Percentiles rank a stretch among this genome's conserved stretches.
Conservation (phyloP, 1,284 basidiomycete species). For the Microbotryum lychnidis-dioicae region DNA sequence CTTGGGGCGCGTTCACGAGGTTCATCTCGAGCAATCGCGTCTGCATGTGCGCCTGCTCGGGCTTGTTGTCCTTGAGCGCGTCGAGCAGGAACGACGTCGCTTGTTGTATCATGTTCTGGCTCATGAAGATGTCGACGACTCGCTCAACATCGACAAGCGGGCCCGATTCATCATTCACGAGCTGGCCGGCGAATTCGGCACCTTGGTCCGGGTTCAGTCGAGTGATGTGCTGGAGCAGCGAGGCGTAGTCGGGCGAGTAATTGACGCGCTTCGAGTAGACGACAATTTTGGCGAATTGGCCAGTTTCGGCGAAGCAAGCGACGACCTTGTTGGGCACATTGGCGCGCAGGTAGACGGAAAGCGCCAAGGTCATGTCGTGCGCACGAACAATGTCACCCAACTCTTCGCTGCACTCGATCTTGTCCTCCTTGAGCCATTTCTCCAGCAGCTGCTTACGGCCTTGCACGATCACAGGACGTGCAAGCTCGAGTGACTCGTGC, state of each 20-base stretch:
- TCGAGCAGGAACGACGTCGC: slow-evolving; percentile 97
- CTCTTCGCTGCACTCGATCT: slow-evolving; percentile 98
- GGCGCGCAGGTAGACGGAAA: slow-evolving; percentile 95
- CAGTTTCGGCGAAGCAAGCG: slow-evolving; percentile 97
- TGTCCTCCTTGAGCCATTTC: slow-evolving; percentile 99
- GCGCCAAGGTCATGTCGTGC: slow-evolving; percentile 96
- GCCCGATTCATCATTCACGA: slow-evolving; percentile 88
- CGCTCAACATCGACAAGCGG: slow-evolving; percentile 90
- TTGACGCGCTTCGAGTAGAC: slow-evolving; percentile 97
- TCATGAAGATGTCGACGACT: slow-evolving; percentile 98
- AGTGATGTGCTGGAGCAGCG: slow-evolving; percentile 95
- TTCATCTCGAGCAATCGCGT: slow-evolving; percentile 98
- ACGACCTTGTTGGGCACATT: slow-evolving; percentile 96
- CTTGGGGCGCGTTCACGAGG: slow-evolving; percentile 92
- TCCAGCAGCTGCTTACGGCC: slow-evolving; percentile 95
- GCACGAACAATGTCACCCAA: slow-evolving; percentile 93
- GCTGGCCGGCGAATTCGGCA: slow-evolving; percentile 91
- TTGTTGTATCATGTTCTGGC: slow-evolving; percentile 98
- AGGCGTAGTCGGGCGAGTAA: slow-evolving; percentile 87
- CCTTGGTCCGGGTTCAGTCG: slow-evolving; percentile 96
- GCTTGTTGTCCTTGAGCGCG: slow-evolving; percentile 98
- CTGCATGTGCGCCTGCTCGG: slow-evolving; percentile 92
- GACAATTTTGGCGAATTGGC: slow-evolving; percentile 97
- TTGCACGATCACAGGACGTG: slow-evolving; percentile 90
- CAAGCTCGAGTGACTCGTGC: slow-evolving; percentile 90